Evolutionary conservation across 371 early-diverging fungal genomes (phyloP).

Genomic region (Parasitella parasitica): DNA sequence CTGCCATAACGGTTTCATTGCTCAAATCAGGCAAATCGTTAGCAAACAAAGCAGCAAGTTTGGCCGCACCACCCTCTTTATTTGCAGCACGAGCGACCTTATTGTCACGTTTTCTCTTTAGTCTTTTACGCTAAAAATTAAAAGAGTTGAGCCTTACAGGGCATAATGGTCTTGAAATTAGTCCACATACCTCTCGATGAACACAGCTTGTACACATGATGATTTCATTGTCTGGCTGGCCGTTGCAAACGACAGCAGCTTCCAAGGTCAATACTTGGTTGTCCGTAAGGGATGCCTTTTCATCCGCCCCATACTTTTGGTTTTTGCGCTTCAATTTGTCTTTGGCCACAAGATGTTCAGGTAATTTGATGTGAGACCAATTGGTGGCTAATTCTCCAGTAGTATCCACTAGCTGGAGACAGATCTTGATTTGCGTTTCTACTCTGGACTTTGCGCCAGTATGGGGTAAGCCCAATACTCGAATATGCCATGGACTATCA

Average conservation of each 20-base stretch:
- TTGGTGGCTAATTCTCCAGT: conserved; percentile 61
- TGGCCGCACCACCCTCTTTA: conserved; percentile 51
- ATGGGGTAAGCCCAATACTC: conserved; percentile 68
- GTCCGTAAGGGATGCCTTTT: conserved; percentile 31
- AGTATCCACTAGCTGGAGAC: conserved; percentile 64
- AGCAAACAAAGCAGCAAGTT: conserved; percentile 45
- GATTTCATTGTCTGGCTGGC: conserved; percentile 67
- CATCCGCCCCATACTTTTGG: conserved; percentile 36
- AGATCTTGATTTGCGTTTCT: conserved; percentile 82
- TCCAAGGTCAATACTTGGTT: conserved; percentile 52
- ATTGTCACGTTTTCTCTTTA: conserved; percentile 56
- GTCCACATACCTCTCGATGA: conserved; percentile 59
- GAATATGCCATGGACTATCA: conserved; percentile 47
- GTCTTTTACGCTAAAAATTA: conserved; percentile 46
- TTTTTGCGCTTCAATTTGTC: conserved; percentile 57
- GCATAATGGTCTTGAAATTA: not conserved
- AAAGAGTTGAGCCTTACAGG: not conserved
- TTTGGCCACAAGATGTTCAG: conserved; percentile 68
- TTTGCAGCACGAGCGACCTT: conserved; percentile 51
- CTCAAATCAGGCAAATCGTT: conserved; percentile 44
- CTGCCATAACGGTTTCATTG: conserved; percentile 45
- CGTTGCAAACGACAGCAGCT: conserved; percentile 72
- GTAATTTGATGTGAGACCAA: conserved; percentile 73
- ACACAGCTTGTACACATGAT: conserved; percentile 76
- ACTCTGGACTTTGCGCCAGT: conserved; percentile 79